phyloP scores from a whole-genome alignment of 2,329 filamentous ascomycete species.

The Epichloe aotearoae region DNA sequence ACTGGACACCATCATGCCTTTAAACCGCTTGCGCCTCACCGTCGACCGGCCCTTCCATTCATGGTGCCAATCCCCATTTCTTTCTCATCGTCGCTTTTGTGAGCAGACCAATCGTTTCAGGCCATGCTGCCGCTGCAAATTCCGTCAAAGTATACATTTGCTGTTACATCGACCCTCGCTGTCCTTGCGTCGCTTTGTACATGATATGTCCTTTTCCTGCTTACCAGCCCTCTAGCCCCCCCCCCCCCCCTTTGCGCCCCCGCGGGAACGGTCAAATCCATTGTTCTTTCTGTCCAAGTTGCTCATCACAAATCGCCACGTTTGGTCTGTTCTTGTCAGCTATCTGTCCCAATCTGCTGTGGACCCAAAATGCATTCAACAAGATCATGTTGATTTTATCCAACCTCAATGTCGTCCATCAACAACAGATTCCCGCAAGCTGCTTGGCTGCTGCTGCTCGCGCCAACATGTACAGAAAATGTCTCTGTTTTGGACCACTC shows the following conservation, averaged over 20 bases:
- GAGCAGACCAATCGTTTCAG: background rate
- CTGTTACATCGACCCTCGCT: background rate
- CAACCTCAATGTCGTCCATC: conserved; percentile 3
- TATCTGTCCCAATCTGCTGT: background rate
- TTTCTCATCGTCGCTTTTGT: background rate
- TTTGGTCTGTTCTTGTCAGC: conserved; percentile 1
- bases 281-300: background rate
- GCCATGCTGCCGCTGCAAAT: background rate
- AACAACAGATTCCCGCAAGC: background rate
- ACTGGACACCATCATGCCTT: conserved; percentile 1
- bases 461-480: background rate
- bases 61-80: background rate
- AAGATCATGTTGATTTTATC: conserved; percentile 5
- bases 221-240: background rate
- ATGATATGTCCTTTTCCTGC: background rate
- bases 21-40: conserved; percentile 1
- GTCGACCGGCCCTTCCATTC: background rate
- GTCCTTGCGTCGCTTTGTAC: background rate
- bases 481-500: background rate
- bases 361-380: conserved; percentile 3
- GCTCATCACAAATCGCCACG: conserved; percentile 1
- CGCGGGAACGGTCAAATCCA: background rate
- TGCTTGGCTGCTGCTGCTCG: background rate
- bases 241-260: too few species aligned
- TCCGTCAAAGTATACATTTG: background rate